Conservation (phyloP, 768 basidiomycete genomes). For the Lentinula guzmanii region DNA sequence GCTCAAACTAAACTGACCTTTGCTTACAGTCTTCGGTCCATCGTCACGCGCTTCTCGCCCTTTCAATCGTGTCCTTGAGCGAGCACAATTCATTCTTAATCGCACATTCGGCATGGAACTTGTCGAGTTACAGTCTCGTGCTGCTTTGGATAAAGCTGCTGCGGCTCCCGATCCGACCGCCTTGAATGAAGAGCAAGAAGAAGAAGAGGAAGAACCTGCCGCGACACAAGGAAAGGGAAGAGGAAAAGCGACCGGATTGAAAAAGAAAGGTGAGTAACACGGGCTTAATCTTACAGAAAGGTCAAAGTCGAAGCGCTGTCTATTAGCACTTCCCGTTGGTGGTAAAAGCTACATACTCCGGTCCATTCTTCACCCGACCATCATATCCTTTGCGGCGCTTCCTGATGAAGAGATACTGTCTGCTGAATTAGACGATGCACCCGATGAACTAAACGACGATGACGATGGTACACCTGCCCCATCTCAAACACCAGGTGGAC, state of each 20-base stretch:
- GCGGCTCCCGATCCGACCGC: conserved; percentile 26
- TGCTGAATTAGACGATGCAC: conserved; percentile 39
- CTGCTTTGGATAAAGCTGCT: conserved; percentile 42
- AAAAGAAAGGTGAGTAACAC: conserved; percentile 54
- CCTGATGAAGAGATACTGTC: conserved; percentile 50
- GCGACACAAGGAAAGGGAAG: conserved; percentile 11
- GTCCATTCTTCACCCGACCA: conserved; percentile 53
- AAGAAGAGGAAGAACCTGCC: conserved; percentile 18
- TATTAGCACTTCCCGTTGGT: conserved; percentile 45
- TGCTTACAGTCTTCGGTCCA: conserved; percentile 18
- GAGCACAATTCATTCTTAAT: conserved; percentile 59
- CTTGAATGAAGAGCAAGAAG: conserved; percentile 34
- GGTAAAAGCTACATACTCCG: conserved; percentile 84
- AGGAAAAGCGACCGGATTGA: conserved; percentile 47
- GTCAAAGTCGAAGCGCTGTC: neutral
- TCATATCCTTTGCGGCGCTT: conserved; percentile 58
- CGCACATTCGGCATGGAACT: conserved; percentile 81
- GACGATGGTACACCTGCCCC: conserved; percentile 22
- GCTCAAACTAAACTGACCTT: conserved; percentile 12
- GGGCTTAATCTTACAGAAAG: conserved; percentile 1
- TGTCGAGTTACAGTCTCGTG: conserved; percentile 65
- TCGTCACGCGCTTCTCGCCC: conserved; percentile 29
- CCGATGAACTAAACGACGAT: conserved; percentile 45
- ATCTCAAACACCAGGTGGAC: neutral
- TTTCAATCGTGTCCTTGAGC: conserved; percentile 59